Base-by-base conservation (phyloP, 345 rosid genomes). In the Jatropha curcas region DNA sequence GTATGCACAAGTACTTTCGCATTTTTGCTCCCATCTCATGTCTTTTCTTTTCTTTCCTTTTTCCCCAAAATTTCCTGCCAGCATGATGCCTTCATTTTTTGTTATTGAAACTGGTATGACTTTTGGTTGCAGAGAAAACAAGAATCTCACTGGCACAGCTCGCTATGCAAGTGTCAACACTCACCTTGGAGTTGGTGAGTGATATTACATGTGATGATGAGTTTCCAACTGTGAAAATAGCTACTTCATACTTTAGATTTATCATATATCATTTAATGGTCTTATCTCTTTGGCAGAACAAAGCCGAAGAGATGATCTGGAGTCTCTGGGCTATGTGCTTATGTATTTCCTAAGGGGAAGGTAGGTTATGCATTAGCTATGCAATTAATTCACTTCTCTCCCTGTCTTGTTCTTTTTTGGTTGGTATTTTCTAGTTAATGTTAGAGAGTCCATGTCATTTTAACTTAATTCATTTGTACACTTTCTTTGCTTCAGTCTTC, bases 231-330 rank as follows among this genome's bases (percentile, higher is more conserved):
- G 17, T 53, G n/a, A n/a, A n/a, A n/a, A n/a, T n/a, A n/a, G n/a
- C n/a, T n/a, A n/a, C n/a, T n/a, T n/a, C 58, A 41, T 41, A 41
- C 14, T 28, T 19, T 33, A 51, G 51, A 37, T 60, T 34, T 35
- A 11, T n/a, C n/a, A n/a, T n/a, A n/a, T n/a, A n/a, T n/a, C n/a
- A n/a, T n/a, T n/a, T 63, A 76, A 24, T 75, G 13, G 24, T 56
- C 61, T 45, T 52, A 14, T 70, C 74, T 65, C 59, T 59, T 45
- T 71, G 72, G 83, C 90, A 95, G 97, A 95, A 81, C 99, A 95
- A 88, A 95, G 99, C 86, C 86, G 99, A 84, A 86, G 99, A 84
- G 99, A 94, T 88, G 98, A 92, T 86, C 85, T 95, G 83, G 99
- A 94, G 81, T 95, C 98, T 50, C 98, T 95, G 74, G 98, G 98